phyloP scores from a whole-genome alignment of 2,329 filamentous ascomycete genomes.

The Metarhizium humberi region DNA sequence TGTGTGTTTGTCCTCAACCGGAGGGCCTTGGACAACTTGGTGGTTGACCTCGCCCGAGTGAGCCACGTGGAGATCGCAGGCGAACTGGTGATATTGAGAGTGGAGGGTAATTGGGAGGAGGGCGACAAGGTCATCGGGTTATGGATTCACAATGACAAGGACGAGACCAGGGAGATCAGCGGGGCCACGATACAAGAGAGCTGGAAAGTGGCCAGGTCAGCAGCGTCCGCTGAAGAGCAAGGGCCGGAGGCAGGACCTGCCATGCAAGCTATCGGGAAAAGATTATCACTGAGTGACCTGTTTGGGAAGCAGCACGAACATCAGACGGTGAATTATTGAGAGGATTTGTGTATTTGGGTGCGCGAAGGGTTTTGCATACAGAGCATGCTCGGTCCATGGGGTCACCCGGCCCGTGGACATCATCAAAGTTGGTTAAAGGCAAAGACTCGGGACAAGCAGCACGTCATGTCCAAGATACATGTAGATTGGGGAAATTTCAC shows the following conservation, averaged over 20 bases:
- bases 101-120: constrained; percentile 24
- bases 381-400: too few relatives aligned
- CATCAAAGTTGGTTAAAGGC: too few relatives aligned
- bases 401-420: too few relatives aligned
- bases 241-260: constrained; percentile 26
- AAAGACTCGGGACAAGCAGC: background rate
- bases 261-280: constrained; percentile 33
- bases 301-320: constrained; percentile 26
- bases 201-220: constrained; percentile 29
- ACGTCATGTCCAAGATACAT: background rate
- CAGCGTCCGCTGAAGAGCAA: constrained; percentile 18
- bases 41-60: constrained; percentile 52
- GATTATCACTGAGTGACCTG: constrained; percentile 35
- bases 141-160: constrained; percentile 44
- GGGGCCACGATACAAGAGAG: constrained; percentile 32
- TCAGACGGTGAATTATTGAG: background rate
- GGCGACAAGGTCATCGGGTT: constrained; percentile 38
- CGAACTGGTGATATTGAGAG: constrained; percentile 42
- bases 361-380: too few relatives aligned
- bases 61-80: constrained; percentile 54
- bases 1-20: constrained; percentile 68
- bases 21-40: constrained; percentile 60
- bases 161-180: constrained; percentile 32
- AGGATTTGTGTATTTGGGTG: background rate
- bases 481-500: background rate